Evolutionary conservation across 139 green algal genomes (phyloP).

Genomic region (Volvox reticuliferus): DNA sequence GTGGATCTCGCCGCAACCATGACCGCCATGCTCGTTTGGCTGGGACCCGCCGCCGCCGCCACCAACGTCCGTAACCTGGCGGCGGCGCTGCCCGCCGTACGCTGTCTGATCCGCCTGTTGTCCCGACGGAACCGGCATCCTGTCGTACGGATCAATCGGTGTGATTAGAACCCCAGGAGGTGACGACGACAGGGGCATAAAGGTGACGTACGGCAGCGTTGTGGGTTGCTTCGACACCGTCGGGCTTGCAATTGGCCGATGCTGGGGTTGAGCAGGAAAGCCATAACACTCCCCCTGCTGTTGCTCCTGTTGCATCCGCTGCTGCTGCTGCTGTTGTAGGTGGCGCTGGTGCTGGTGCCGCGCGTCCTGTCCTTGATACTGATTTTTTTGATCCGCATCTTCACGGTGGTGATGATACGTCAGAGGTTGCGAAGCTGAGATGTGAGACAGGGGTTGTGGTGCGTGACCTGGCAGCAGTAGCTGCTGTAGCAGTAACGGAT

Average conservation of each 20-base stretch:
- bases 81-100: background rate
- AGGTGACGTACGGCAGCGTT: background rate
- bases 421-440: too few species aligned
- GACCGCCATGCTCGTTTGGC: background rate
- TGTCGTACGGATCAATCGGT: background rate
- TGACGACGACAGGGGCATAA: background rate
- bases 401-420: background rate
- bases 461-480: too few species aligned
- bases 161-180: background rate
- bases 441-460: too few species aligned
- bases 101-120: background rate
- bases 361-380: background rate
- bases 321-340: background rate
- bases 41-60: background rate
- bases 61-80: background rate
- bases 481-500: too few species aligned
- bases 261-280: background rate
- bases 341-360: background rate
- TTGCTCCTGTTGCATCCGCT: background rate
- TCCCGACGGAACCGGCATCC: too few species aligned
- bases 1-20: too few species aligned
- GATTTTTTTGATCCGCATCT: background rate
- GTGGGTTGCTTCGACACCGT: background rate
- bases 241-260: background rate
- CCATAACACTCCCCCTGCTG: background rate